phyloP scores from a whole-genome alignment of 352 stramenopile species.

The Bremia lactucae region DNA sequence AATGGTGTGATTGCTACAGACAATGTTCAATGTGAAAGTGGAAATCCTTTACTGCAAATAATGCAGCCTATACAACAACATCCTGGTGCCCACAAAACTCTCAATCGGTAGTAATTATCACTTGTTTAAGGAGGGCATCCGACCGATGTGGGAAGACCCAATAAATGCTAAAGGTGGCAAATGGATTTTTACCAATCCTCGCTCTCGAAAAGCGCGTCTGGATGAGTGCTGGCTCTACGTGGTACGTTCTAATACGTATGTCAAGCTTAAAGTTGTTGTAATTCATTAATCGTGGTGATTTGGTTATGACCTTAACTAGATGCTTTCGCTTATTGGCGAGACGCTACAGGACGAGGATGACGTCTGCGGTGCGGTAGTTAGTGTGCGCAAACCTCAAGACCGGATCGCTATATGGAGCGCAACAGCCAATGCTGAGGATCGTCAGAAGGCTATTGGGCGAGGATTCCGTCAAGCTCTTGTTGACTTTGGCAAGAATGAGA shows the following conservation, averaged over 20 bases:
- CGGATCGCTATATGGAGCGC: constrained; percentile 92
- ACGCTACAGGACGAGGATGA: constrained; percentile 91
- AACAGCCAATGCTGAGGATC: constrained; percentile 60
- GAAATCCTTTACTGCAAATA: not conserved
- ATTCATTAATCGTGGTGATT: not conserved
- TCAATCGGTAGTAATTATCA: constrained; percentile 93
- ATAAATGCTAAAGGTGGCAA: constrained; percentile 93
- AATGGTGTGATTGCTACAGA: not conserved
- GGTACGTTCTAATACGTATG: constrained; percentile 29
- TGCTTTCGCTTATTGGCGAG: constrained; percentile 93
- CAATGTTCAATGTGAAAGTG: no score
- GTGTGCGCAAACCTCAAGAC: constrained; percentile 91
- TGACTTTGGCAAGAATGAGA: constrained; percentile 82
- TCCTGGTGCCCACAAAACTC: constrained; percentile 85
- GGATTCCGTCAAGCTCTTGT: constrained; percentile 71
- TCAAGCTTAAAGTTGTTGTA: not conserved
- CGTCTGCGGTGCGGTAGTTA: constrained; percentile 93
- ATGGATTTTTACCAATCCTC: constrained; percentile 94
- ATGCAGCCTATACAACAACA: constrained; percentile 88
- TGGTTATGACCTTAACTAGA: constrained; percentile 26
- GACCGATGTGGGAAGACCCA: constrained; percentile 96
- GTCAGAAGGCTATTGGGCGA: constrained; percentile 70
- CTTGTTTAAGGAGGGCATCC: constrained; percentile 94
- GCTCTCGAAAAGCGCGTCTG: constrained; percentile 85
- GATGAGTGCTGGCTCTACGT: constrained; percentile 95